A percentile compares a stretch with the other conserved stretches of the same genome.
Conservation (phyloP, 805 yeast species). For the Saccharomycopsis fermentans region DNA sequence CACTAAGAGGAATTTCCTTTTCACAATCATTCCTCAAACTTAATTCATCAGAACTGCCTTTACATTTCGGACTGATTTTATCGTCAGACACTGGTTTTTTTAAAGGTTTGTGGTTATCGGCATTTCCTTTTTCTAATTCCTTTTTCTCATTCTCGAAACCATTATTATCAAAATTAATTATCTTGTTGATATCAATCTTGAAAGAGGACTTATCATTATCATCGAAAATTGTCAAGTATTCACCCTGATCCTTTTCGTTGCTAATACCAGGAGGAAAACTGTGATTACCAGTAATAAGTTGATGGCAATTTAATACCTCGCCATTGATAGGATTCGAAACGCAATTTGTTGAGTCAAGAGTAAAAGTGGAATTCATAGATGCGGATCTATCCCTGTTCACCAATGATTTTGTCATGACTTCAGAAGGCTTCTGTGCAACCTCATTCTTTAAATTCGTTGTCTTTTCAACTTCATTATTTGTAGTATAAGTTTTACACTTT, state of each 20-base stretch:
- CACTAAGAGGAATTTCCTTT: background rate
- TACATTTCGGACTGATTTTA: background rate
- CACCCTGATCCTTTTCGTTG: background rate
- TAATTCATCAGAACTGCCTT: background rate
- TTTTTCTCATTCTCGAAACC: background rate
- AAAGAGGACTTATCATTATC: slow-evolving; percentile 1
- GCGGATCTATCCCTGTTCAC: background rate
- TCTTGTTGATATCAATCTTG: background rate
- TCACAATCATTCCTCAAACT: background rate
- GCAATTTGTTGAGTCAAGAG: slow-evolving; percentile 1
- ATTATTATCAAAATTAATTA: background rate
- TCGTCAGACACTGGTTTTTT: background rate
- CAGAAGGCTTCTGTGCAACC: background rate
- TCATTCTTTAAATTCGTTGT: background rate
- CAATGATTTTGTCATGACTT: background rate
- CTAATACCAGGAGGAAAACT: background rate
- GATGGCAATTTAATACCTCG: background rate
- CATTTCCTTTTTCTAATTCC: too few species aligned
- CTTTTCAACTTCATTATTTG: background rate
- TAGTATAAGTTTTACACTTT: too few species aligned
- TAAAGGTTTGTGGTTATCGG: background rate
- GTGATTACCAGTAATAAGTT: background rate
- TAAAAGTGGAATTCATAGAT: slow-evolving; percentile 1
- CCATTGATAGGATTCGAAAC: background rate
- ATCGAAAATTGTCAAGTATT: background rate